Base-by-base conservation (phyloP, 1,139 yeast genomes). In the Pneumocystis canis region DNA sequence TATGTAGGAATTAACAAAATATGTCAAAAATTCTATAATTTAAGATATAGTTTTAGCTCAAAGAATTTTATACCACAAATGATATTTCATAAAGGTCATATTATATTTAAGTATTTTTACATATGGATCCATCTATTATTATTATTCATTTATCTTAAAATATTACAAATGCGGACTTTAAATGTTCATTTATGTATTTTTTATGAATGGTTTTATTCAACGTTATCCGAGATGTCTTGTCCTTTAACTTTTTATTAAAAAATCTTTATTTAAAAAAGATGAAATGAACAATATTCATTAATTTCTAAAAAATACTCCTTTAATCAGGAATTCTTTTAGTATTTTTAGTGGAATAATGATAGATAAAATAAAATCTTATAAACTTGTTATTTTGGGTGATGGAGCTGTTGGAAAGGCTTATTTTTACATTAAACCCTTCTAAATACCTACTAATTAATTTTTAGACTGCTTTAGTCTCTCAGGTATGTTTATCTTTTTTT, bases 311-410 rank as follows among this genome's bases (percentile, higher is more conserved):
- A 33, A 33, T 33, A 33, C 14, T 33, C 14, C 11, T 33, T 5
- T 5, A 33, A 33, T 33, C 2, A 9, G 7, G 7, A 9, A 33
- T 33, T 9, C 14, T 33, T 33, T 33, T 6, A 11, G 7, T 33
- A 9, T 33, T 33, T 41, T 41, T 41, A 2, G 14, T 20, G 30
- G 28, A 20, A 41, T 20, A 20, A 41, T 20, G 30, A 20, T 16
- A 20, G 20, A 25, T 31, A 39, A 58, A 16, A 18, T 61, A 59
- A 59, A 59, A 11, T 25, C 40, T 39, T 89, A 85, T 74, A 89
- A 90, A 73, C 77, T 92, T 67, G 96, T 90, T 28, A 97, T 92
- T 64, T 96, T 92, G 62, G 97, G 97, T 64, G 97, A 96, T 61
- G 97, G 97, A 75, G 97, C 96, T 75, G 97, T 92, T 65, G 98